Evolutionary conservation across 352 stramenopile genomes (phyloP), one percentile per base, ranked within the genome.

Genomic region (Globisporangium yorkense): DNA sequence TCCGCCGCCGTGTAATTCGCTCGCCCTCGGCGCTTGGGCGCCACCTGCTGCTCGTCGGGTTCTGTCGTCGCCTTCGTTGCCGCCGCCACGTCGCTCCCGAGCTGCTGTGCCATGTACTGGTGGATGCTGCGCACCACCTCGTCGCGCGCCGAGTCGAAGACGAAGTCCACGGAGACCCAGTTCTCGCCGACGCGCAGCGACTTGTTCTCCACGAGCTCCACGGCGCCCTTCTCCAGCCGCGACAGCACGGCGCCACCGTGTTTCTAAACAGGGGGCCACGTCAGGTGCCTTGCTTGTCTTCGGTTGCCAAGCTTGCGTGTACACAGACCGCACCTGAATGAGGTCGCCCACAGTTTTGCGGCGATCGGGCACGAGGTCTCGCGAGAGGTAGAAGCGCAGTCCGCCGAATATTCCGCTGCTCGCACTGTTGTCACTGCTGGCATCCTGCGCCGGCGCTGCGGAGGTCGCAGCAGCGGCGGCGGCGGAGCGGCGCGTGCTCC

Each of bases 141-240:
- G 43, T 62, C 65, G 21, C 60, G 63, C 53, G 83, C 57, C 31
- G 69, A 84, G 57, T 87, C 69, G 47, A 70, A 63, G 33, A 89
- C 56, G 53, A 84, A 88, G 18, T 75, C 67, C 7, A 58, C 61
- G 6, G 77, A 63, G 29, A 89, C 66, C 74, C 68, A 76, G 49
- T 73, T 16, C 24, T 65, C 53, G 1, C 52, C 56, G 13, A 51
- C 44, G 54, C 67, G 49, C 33, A 87, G 60, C 27, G 60, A 43
- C 3, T 66, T 61, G 29, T 40, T 67, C 50, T 72, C 62, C 18
- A 87, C 79, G 40, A 89, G 63, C 51, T 85, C 67, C 39, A 77
- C 61, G 8, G 64, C 55, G 21, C 40, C 54, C 8, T 10, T 29
- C 18, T 56, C 33, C 18, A 31, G 7, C 39, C 31, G 24, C 1